Base-by-base conservation (phyloP, 2,329 filamentous ascomycete genomes). In the Epichloe typhina region DNA sequence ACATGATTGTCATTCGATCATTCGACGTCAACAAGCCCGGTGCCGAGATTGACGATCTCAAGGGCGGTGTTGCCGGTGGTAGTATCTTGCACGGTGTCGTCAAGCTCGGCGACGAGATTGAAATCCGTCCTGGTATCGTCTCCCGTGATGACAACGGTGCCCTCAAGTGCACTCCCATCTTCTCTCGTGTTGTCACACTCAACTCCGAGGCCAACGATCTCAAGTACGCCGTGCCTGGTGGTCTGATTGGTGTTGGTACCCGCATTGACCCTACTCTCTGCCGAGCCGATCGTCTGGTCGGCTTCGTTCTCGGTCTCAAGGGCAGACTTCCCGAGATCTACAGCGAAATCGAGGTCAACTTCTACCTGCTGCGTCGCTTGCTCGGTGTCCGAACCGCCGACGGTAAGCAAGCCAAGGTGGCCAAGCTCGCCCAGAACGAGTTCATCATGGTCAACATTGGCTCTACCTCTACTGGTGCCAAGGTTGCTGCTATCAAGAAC, bases 371-470 rank as follows among this genome's bases (percentile, higher is more conserved):
- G 56, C 86, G 91, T 62, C 82, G 93, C 62, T 78, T 98, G 55
- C 81, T 98, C 52, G 93, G 93, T 82, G 93, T 98, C 63, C 90
- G 94, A 74, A 95, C 93, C 45, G 89, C 91, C 56, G 93, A 98
- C 61, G 93, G 93, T 67, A 98, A 98, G 78, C 93, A 97, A 73
- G 91, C 91, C 64, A 98, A 98, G 84, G 93, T 98, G 59, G 89
- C 90, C 62, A 98, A 98, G 76, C 78, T 98, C 58, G 77, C 89
- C 52, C 98, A 97, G 83, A 96, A 95, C 72, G 93, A 98, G 71
- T 89, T 97, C 63, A 84, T 98, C 71, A 97, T 98, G 93, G 93
- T 98, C 58, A 98, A 98, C 77, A 98, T 98, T 66, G 93, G 93
- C 55, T 95, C 88, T 38, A 97, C 91, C 9, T 94, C 93, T 45